These are phyloP conservation scores for Choanephora cucurbitarum DNA, from an alignment of 371 early-diverging fungal genomes.

Conservation along the genomic window DNA sequence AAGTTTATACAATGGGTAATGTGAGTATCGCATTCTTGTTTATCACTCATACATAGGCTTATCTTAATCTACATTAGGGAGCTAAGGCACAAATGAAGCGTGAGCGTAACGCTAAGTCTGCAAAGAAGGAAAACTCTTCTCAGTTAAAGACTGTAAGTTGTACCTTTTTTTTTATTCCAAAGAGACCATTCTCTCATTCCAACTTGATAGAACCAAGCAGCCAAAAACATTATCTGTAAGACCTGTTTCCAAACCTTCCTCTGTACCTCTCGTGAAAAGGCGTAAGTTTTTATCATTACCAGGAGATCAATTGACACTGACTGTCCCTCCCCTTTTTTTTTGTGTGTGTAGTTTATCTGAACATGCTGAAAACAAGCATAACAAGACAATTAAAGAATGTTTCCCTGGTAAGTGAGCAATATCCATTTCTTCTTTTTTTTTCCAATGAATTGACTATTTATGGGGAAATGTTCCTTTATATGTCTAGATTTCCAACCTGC, in stretches of 20 bases:
- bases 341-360: constrained; percentile 52
- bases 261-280: constrained; percentile 75
- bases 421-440: not conserved
- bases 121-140: constrained; percentile 48
- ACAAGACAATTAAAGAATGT: constrained; percentile 77
- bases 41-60: not conserved
- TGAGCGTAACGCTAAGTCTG: constrained; percentile 71
- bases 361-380: constrained; percentile 83
- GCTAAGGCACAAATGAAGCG: constrained; percentile 78
- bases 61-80: constrained; percentile 42
- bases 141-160: constrained; percentile 77
- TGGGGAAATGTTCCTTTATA: not conserved
- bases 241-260: constrained; percentile 84
- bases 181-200: constrained; percentile 6
- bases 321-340: too few species aligned
- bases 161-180: not conserved
- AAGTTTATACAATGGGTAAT: too few species aligned
- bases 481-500: not conserved
- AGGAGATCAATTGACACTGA: not conserved
- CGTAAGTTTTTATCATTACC: constrained; percentile 42
- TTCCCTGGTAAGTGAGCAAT: constrained; percentile 64
- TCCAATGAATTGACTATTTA: not conserved
- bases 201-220: constrained; percentile 69
- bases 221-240: constrained; percentile 78
- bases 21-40: not conserved